Evolutionary conservation across 306 rosid genomes (phyloP).

Genomic region (Cyamopsis tetragonoloba): DNA sequence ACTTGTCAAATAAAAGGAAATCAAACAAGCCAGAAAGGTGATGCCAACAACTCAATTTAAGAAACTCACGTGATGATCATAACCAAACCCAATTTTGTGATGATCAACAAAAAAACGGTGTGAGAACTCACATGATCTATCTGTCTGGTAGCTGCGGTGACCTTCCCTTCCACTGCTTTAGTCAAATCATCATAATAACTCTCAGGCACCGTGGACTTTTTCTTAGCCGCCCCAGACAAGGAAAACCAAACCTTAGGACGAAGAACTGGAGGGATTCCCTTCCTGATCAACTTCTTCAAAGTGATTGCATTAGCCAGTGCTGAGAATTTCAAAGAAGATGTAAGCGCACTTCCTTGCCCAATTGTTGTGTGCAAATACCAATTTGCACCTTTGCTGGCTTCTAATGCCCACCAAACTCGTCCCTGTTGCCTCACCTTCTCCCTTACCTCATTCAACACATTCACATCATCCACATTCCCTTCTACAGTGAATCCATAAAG

Average conservation of each 20-base stretch:
- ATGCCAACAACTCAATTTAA: not conserved
- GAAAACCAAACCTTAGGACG: constrained; percentile 98
- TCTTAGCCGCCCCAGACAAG: constrained; percentile 93
- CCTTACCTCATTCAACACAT: constrained; percentile 92
- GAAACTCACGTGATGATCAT: not conserved
- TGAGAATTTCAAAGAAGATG: constrained; percentile 78
- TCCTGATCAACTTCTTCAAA: constrained; percentile 82
- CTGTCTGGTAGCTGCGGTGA: constrained; percentile 95
- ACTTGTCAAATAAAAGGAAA: not conserved
- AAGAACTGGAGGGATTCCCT: constrained; percentile 91
- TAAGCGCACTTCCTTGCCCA: constrained; percentile 73
- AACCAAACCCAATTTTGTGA: constrained; percentile 1
- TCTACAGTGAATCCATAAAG: constrained; percentile 92
- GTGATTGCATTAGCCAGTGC: constrained; percentile 81
- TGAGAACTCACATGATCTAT: constrained; percentile 82
- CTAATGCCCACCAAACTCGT: constrained; percentile 96
- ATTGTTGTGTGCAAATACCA: constrained; percentile 81
- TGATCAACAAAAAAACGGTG: not conserved
- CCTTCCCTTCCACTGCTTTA: constrained; percentile 86
- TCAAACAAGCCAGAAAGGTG: constrained; percentile 18
- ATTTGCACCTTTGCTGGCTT: constrained; percentile 92
- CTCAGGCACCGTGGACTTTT: constrained; percentile 95
- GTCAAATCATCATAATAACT: constrained; percentile 87
- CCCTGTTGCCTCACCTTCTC: constrained; percentile 97
- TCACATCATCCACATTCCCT: constrained; percentile 99